Evolutionary conservation across 257 asterid genomes (phyloP).

Genomic region (Plantago major): DNA sequence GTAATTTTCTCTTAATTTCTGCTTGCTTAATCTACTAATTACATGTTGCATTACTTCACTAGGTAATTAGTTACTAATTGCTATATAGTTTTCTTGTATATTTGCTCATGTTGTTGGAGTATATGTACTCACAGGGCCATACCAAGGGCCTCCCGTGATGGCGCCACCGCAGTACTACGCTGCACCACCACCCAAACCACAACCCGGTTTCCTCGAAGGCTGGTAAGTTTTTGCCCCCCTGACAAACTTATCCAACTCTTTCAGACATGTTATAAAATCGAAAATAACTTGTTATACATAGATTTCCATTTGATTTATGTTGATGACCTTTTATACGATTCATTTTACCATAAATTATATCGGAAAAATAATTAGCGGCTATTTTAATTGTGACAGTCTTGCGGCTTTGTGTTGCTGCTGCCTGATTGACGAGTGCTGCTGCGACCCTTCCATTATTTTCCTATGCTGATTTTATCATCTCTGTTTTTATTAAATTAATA

Average conservation of each 20-base stretch:
- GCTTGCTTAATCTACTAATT: too few relatives aligned
- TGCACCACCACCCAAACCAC: constrained; percentile 65
- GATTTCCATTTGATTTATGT: neutral
- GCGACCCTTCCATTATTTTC: constrained; percentile 68
- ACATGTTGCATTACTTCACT: too few relatives aligned
- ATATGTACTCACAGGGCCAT: constrained; percentile 35
- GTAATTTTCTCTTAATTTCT: constrained; percentile 29
- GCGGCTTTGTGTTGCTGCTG: constrained; percentile 78
- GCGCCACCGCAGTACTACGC: constrained; percentile 82
- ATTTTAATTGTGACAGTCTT: constrained; percentile 35
- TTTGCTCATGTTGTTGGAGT: too few relatives aligned
- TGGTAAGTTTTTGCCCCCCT: constrained; percentile 31
- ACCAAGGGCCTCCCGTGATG: constrained; percentile 91
- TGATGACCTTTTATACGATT: too few relatives aligned
- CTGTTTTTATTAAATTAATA: neutral
- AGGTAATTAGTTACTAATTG: too few relatives aligned
- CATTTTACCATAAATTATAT: too few relatives aligned
- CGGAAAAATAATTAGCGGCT: too few relatives aligned
- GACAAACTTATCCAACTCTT: neutral
- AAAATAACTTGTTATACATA: neutral
- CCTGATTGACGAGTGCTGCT: constrained; percentile 80
- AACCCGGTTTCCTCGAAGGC: constrained; percentile 70
- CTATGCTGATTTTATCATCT: constrained; percentile 23
- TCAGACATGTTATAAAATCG: too few relatives aligned
- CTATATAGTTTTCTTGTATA: too few relatives aligned